These are phyloP conservation scores for Ceratobasidium sp. DNA, from an alignment of 1,284 basidiomycete species.

Conservation along the genomic window DNA sequence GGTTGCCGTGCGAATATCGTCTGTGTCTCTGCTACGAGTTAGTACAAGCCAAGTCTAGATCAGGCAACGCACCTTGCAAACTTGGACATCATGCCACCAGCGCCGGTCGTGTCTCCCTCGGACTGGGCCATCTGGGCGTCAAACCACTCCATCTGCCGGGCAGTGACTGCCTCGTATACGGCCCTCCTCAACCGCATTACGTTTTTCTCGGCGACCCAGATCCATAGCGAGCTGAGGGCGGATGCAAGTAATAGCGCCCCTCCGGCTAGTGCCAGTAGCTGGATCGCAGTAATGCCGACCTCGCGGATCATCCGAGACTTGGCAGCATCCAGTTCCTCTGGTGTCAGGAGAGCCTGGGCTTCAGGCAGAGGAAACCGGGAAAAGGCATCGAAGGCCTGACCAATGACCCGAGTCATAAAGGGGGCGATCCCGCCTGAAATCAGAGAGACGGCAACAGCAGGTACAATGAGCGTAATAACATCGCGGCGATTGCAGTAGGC, in stretches of 20 bases:
- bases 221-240: constrained; percentile 81
- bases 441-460: constrained; percentile 73
- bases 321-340: constrained; percentile 47
- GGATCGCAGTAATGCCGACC: constrained; percentile 67
- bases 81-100: constrained; percentile 93
- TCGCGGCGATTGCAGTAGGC: constrained; percentile 66
- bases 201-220: constrained; percentile 84
- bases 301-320: constrained; percentile 64
- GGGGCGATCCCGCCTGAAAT: constrained; percentile 82
- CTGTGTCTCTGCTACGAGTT: constrained; percentile 74
- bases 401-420: constrained; percentile 91
- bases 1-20: constrained; percentile 87
- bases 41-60: background rate
- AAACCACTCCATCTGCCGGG: constrained; percentile 86
- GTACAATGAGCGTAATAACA: constrained; percentile 66
- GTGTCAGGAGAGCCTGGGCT: constrained; percentile 53
- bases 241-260: constrained; percentile 77
- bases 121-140: constrained; percentile 75
- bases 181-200: constrained; percentile 69
- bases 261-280: constrained; percentile 74
- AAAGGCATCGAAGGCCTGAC: constrained; percentile 85
- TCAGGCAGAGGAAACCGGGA: constrained; percentile 55
- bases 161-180: constrained; percentile 74
- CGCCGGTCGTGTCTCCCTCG: constrained; percentile 65
- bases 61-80: constrained; percentile 74